phyloP scores from a whole-genome alignment of 169 alveolate genomes.

The Eimeria praecox region DNA sequence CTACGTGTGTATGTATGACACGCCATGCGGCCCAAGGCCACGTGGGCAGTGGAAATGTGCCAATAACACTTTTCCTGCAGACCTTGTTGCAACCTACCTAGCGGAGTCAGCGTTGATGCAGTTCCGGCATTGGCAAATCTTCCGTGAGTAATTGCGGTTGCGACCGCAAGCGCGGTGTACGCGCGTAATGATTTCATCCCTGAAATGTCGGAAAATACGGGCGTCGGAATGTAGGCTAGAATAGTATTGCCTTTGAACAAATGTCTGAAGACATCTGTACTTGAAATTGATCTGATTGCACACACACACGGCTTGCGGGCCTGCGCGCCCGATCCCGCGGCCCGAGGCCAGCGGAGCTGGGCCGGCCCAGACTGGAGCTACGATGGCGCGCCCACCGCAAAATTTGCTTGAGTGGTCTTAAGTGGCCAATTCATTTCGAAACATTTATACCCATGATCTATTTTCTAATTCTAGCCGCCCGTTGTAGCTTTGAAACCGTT shows the following conservation, averaged over 20 bases:
- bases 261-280: no score
- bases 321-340: not conserved
- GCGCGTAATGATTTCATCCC: constrained; percentile 7
- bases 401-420: not conserved
- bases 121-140: constrained; percentile 5
- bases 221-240: not conserved
- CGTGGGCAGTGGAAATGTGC: no score
- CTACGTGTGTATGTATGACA: not conserved
- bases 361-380: not conserved
- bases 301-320: constrained; percentile 15
- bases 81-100: no score
- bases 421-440: not conserved
- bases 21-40: not conserved
- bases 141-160: not conserved
- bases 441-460: not conserved
- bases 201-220: not conserved
- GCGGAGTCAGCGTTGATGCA: not conserved
- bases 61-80: no score
- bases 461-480: not conserved
- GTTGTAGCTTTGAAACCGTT: not conserved
- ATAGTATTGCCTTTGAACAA: no score
- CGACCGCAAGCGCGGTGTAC: constrained; percentile 3
- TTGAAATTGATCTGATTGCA: not conserved
- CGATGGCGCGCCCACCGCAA: not conserved
- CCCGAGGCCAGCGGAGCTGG: not conserved